Evolutionary conservation across 2,329 filamentous ascomycete genomes (phyloP).

Genomic region (Sclerotinia sclerotiorum): DNA sequence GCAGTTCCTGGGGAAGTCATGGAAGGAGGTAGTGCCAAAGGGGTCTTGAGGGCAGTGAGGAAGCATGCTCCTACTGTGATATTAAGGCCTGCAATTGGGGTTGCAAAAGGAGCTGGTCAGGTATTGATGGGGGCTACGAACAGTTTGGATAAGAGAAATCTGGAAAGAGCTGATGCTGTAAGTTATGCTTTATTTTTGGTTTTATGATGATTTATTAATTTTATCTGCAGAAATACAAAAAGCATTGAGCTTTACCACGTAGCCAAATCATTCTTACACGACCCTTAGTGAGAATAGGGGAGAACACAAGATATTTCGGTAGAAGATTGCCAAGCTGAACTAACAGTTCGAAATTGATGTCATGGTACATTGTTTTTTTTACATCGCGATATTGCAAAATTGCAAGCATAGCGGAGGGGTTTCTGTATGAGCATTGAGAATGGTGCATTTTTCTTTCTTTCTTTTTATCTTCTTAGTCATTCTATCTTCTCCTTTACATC

Average conservation of each 20-base stretch:
- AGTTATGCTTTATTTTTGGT: conserved; percentile 49
- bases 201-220: conserved; percentile 6
- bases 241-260: conserved; percentile 32
- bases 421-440: conserved; percentile 14
- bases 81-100: conserved; percentile 84
- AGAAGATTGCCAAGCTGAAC: not conserved
- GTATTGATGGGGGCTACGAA: conserved; percentile 92
- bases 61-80: conserved; percentile 90
- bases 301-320: not conserved
- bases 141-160: conserved; percentile 78
- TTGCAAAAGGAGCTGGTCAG: conserved; percentile 83
- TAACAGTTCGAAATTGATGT: not conserved
- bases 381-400: not conserved
- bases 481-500: conserved; percentile 1
- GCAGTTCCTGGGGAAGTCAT: conserved; percentile 90
- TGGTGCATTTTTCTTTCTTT: not conserved
- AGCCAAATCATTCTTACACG: not conserved
- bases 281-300: not conserved
- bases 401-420: conserved; percentile 11
- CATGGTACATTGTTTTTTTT: not conserved
- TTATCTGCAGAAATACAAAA: conserved; percentile 41
- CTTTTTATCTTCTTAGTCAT: not conserved
- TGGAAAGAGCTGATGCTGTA: conserved; percentile 83
- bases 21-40: conserved; percentile 78
- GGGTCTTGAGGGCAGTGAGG: conserved; percentile 75